phyloP scores from a whole-genome alignment of 805 yeast genomes.

The Starmerella davenportii region DNA sequence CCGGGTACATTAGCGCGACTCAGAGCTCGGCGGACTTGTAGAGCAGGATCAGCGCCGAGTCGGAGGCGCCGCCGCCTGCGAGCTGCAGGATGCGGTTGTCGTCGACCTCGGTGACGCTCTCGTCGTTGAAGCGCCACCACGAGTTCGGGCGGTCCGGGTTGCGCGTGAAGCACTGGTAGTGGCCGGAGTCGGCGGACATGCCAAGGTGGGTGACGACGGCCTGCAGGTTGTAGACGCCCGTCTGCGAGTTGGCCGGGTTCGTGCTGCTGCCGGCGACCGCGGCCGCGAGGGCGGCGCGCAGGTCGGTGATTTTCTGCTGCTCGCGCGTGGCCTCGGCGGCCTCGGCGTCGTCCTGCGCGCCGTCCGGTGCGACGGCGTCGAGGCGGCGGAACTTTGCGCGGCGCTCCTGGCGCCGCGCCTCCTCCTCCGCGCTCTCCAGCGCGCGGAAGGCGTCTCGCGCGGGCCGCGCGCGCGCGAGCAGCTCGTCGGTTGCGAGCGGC shows the following conservation, averaged over 20 bases:
- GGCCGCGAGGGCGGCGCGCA: slow-evolving; percentile 17
- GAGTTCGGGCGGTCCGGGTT: slow-evolving; percentile 44
- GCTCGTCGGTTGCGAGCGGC: slow-evolving; percentile 66
- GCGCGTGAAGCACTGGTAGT: slow-evolving; percentile 76
- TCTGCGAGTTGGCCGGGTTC: slow-evolving; percentile 52
- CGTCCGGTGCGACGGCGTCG: slow-evolving; percentile 23
- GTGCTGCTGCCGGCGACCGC: slow-evolving; percentile 28
- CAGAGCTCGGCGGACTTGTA: slow-evolving; percentile 76
- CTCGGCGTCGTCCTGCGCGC: slow-evolving; percentile 20
- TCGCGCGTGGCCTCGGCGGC: slow-evolving; percentile 10
- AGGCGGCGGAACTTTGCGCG: slow-evolving; percentile 32
- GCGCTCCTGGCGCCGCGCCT: slow-evolving; percentile 54
- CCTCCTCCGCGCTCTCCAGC: slow-evolving; percentile 56
- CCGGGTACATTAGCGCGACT: too few species aligned
- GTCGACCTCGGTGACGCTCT: slow-evolving; percentile 59
- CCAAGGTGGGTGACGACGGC: slow-evolving; percentile 90
- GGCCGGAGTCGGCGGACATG: slow-evolving; percentile 91
- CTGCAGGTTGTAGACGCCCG: slow-evolving; percentile 65
- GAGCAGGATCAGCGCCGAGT: slow-evolving; percentile 74
- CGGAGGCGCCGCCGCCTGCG: slow-evolving; percentile 96
- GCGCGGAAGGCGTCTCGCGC: slow-evolving; percentile 62
- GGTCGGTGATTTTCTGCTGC: slow-evolving; percentile 14
- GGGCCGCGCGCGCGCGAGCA: slow-evolving; percentile 46
- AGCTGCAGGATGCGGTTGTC: slow-evolving; percentile 67
- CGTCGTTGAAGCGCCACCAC: slow-evolving; percentile 95